A percentile compares a stretch with the other conserved stretches of the same genome.
phyloP scores from a whole-genome alignment of 768 basidiomycete species.

The Mycena belliarum region DNA sequence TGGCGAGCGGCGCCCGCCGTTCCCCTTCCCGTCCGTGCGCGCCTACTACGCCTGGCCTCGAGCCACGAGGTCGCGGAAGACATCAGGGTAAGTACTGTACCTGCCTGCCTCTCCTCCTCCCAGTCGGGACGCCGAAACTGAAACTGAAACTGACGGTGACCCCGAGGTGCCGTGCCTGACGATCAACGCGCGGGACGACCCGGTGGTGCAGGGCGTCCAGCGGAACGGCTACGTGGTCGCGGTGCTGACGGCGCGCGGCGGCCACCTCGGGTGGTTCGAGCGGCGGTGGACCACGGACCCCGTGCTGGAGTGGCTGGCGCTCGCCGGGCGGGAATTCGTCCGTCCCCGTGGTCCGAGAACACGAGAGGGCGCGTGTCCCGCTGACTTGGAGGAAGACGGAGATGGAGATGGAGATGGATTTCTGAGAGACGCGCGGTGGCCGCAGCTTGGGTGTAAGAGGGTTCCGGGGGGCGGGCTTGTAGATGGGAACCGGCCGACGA shows the following conservation, averaged over 20 bases:
- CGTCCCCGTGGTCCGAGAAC: too few relatives aligned
- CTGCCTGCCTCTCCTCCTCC: slow-evolving; percentile 48
- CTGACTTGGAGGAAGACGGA: slow-evolving; percentile 33
- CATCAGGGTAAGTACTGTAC: slow-evolving; percentile 77
- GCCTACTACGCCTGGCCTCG: slow-evolving; percentile 54
- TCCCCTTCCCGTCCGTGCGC: slow-evolving; percentile 46
- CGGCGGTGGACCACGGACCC: slow-evolving; percentile 69
- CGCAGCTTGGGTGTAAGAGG: slow-evolving; percentile 55
- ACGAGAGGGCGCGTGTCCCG: too few relatives aligned
- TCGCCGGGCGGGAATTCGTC: slow-evolving; percentile 55
- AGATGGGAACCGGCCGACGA: slow-evolving; percentile 53
- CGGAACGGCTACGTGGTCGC: slow-evolving; percentile 58
- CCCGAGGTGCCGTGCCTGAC: slow-evolving; percentile 58
- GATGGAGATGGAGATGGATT: slow-evolving; percentile 57
- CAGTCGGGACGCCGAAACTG: not conserved
- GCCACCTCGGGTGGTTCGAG: slow-evolving; percentile 86
- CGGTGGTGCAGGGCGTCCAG: slow-evolving; percentile 68
- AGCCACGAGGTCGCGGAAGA: slow-evolving; percentile 59
- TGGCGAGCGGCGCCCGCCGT: slow-evolving; percentile 51
- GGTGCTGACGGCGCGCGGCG: slow-evolving; percentile 63
- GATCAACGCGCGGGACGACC: slow-evolving; percentile 56
- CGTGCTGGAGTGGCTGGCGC: slow-evolving; percentile 69
- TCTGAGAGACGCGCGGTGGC: slow-evolving; percentile 55
- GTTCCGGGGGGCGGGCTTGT: slow-evolving; percentile 53
- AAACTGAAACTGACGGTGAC: not conserved